A percentile compares a stretch with the other conserved stretches of the same genome.
phyloP scores from a whole-genome alignment of 169 alveolate genomes.

The Cryptosporidium viatorum region DNA sequence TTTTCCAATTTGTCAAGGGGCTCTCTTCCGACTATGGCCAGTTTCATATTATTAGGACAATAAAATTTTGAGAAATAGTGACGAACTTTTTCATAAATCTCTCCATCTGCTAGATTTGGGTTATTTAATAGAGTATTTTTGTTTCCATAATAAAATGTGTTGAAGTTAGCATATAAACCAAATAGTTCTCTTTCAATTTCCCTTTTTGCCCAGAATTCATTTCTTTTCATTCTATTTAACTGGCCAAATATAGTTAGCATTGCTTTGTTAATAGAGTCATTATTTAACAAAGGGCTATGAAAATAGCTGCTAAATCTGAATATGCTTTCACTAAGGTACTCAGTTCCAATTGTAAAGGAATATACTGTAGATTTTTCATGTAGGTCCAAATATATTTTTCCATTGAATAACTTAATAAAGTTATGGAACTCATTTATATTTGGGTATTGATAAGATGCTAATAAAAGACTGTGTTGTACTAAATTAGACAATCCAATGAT shows the following conservation, averaged over 20 bases:
- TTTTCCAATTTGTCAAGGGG: conserved; percentile 32
- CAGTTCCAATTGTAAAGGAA: conserved; percentile 47
- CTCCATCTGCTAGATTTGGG: conserved; percentile 24
- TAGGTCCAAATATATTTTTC: conserved; percentile 41
- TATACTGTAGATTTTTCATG: conserved; percentile 20
- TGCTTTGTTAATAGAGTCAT: conserved; percentile 31
- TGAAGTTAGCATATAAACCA: background rate
- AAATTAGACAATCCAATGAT: conserved; percentile 48
- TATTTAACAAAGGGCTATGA: conserved; percentile 19
- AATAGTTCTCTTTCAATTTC: conserved; percentile 42
- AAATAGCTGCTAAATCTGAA: conserved; percentile 60
- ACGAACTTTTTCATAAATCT: conserved; percentile 24
- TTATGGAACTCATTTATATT: conserved; percentile 40
- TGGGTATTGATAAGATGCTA: conserved; percentile 45
- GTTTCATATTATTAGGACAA: conserved; percentile 40
- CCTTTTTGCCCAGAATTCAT: conserved; percentile 35
- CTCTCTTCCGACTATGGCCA: conserved; percentile 52
- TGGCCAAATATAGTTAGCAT: conserved; percentile 31
- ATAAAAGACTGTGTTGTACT: conserved; percentile 31
- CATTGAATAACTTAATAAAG: conserved; percentile 34
- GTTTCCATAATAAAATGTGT: conserved; percentile 12
- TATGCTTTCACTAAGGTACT: conserved; percentile 42
- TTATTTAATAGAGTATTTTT: conserved; percentile 36
- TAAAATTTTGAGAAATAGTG: conserved; percentile 36
- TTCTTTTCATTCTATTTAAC: conserved; percentile 2